These are phyloP conservation scores for Gracilaria vermiculophylla DNA, from an alignment of 23 red algal species.

Conservation along the genomic window DNA sequence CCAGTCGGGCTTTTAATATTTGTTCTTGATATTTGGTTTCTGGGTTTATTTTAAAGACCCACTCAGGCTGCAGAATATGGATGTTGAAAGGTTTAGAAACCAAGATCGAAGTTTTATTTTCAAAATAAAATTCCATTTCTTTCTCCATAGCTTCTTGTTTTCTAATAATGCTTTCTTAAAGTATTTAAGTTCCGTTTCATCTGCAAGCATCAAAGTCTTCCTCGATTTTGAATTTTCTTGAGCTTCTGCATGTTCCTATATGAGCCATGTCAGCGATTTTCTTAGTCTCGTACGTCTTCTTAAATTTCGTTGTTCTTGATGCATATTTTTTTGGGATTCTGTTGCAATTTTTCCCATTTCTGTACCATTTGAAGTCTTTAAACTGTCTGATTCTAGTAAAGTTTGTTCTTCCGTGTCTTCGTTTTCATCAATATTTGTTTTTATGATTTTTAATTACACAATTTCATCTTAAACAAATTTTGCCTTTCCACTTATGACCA, in stretches of 20 bases:
- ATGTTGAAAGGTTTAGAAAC: neutral
- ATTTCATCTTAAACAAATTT: too few relatives aligned
- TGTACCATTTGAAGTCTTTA: too few relatives aligned
- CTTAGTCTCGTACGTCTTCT: neutral
- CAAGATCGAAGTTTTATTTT: neutral
- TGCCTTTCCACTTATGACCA: neutral
- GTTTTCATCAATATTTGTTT: too few relatives aligned
- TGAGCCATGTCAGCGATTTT: neutral
- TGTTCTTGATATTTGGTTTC: neutral
- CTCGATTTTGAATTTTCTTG: neutral
- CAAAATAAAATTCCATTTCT: neutral
- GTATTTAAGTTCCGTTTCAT: neutral
- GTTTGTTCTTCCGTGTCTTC: neutral
- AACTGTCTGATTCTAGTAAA: neutral
- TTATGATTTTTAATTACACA: neutral
- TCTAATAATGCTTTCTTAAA: neutral
- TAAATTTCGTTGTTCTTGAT: neutral
- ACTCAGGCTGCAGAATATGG: neutral
- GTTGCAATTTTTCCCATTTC: neutral
- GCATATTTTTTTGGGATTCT: neutral
- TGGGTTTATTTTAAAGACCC: constrained; percentile 4
- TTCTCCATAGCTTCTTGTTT: neutral
- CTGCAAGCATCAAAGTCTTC: neutral
- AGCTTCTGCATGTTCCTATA: neutral
- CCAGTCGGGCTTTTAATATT: constrained; percentile 19